These are phyloP conservation scores for Boletus edulis DNA, from an alignment of 768 basidiomycete genomes.

Conservation along the genomic window DNA sequence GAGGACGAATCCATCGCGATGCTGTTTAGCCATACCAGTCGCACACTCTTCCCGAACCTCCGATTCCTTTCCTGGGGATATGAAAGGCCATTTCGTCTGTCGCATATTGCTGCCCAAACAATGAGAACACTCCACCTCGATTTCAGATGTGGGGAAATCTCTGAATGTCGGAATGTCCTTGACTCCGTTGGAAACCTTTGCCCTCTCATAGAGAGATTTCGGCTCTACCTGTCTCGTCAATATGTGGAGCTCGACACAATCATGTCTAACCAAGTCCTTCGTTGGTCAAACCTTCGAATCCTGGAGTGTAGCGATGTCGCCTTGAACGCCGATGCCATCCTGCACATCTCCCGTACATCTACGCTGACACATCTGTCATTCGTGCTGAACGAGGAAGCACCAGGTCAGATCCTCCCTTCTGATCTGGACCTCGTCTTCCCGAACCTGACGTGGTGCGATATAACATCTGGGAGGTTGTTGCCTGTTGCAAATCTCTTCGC, in stretches of 20 bases:
- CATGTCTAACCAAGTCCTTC: background rate
- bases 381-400: background rate
- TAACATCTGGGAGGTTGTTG: background rate
- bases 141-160: background rate
- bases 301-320: background rate
- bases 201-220: background rate
- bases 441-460: background rate
- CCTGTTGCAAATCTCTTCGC: background rate
- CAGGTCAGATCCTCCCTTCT: background rate
- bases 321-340: background rate
- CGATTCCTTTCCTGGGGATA: background rate
- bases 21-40: background rate
- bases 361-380: background rate
- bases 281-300: background rate
- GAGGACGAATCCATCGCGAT: background rate
- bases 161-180: background rate
- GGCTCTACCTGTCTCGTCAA: background rate
- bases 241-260: background rate
- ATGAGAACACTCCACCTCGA: background rate
- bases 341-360: background rate
- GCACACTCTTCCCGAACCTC: slow-evolving; percentile 1
- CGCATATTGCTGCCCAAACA: background rate
- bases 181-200: background rate
- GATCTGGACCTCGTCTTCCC: background rate
- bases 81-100: background rate